These are phyloP conservation scores for Tricholoma hemisulphureum DNA, from an alignment of 768 basidiomycete genomes.

Conservation along the genomic window DNA sequence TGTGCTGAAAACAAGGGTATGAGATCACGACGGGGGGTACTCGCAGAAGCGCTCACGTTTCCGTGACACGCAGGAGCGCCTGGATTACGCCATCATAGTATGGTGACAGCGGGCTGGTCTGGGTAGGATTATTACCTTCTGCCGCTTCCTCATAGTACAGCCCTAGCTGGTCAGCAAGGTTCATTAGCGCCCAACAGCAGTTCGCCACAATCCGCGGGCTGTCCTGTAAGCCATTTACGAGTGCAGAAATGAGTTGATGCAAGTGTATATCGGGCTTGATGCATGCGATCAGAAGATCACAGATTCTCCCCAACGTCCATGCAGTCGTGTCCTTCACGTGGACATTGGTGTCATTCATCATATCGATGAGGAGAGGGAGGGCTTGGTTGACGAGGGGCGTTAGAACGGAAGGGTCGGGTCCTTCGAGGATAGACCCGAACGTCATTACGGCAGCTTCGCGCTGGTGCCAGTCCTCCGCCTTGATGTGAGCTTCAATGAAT, in stretches of 20 bases:
- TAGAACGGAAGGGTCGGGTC: slow-evolving; percentile 85
- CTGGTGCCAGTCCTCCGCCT: slow-evolving; percentile 86
- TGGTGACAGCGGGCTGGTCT: slow-evolving; percentile 69
- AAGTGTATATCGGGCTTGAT: slow-evolving; percentile 91
- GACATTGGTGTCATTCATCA: slow-evolving; percentile 84
- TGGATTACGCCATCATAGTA: slow-evolving; percentile 87
- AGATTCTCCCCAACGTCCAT: slow-evolving; percentile 96
- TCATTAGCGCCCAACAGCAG: slow-evolving; percentile 97
- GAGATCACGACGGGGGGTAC: not conserved
- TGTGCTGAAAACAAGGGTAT: slow-evolving; percentile 42
- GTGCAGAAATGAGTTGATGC: slow-evolving; percentile 75
- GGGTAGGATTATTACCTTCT: slow-evolving; percentile 36
- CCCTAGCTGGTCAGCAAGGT: slow-evolving; percentile 87
- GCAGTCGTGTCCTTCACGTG: slow-evolving; percentile 97
- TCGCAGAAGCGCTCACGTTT: slow-evolving; percentile 55
- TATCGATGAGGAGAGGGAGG: slow-evolving; percentile 87
- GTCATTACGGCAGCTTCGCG: slow-evolving; percentile 99
- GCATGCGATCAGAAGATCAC: slow-evolving; percentile 79
- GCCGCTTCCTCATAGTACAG: slow-evolving; percentile 61
- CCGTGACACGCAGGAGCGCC: slow-evolving; percentile 82
- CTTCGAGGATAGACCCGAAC: slow-evolving; percentile 96
- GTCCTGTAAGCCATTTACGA: slow-evolving; percentile 79
- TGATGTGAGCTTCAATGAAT: slow-evolving; percentile 97
- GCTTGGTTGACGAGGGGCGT: slow-evolving; percentile 93
- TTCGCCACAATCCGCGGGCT: slow-evolving; percentile 85